Conservation (phyloP, 441 rosid species). For the Euphorbia celastroides region DNA sequence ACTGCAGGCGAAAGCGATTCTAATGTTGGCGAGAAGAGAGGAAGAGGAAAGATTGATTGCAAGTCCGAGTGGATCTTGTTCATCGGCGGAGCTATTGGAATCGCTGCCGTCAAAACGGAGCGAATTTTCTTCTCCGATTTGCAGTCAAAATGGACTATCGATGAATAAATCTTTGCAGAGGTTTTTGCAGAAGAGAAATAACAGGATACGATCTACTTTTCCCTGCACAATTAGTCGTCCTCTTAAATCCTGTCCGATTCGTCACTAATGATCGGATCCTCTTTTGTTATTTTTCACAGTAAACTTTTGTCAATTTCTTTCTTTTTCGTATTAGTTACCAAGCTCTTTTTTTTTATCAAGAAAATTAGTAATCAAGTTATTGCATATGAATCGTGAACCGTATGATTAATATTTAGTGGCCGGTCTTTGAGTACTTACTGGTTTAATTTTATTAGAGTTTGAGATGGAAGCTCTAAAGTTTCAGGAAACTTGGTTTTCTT, state of each 20-base stretch:
- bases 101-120: background rate
- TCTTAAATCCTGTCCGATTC: background rate
- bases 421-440: too few species aligned
- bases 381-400: too few species aligned
- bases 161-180: conserved; percentile 73
- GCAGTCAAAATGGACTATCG: conserved; percentile 16
- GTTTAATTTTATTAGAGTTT: too few species aligned
- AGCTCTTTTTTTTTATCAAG: too few species aligned
- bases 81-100: background rate
- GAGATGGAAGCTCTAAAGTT: too few species aligned
- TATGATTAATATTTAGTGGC: too few species aligned
- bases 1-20: conserved; percentile 21
- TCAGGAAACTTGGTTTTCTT: too few species aligned
- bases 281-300: too few species aligned
- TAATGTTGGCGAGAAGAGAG: conserved; percentile 18
- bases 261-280: too few species aligned
- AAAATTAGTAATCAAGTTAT: too few species aligned
- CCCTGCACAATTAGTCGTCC: conserved; percentile 10
- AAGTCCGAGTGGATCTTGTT: background rate
- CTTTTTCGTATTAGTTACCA: too few species aligned
- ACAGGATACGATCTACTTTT: conserved; percentile 19
- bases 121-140: conserved; percentile 1
- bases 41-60: conserved; percentile 2
- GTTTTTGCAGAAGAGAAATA: conserved; percentile 49
- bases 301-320: too few species aligned